Conservation (phyloP, 106 monocot species). For the Posidonia australis region DNA sequence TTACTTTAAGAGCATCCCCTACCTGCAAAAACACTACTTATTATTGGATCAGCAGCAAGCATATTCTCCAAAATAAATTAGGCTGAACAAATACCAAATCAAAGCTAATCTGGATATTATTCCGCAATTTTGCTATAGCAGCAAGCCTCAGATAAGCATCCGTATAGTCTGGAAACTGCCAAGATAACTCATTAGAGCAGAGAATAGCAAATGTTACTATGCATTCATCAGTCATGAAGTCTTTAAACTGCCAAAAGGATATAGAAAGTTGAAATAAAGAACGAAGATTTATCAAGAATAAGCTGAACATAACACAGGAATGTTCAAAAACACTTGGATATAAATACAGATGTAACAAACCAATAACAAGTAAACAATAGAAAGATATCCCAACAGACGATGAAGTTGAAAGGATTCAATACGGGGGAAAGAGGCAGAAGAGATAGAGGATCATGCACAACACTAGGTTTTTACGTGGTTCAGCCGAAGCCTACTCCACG, state of each 20-base stretch:
- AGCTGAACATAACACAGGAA: not conserved
- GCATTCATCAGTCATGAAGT: not conserved
- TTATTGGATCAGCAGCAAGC: not conserved
- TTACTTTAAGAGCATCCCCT: slow-evolving; percentile 77
- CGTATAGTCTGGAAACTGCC: slow-evolving; percentile 77
- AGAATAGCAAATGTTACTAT: not conserved
- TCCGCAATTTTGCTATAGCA: slow-evolving; percentile 68
- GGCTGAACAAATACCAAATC: slow-evolving; percentile 50
- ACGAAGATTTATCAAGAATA: not conserved
- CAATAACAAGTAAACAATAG: not conserved
- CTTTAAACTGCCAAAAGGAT: not conserved
- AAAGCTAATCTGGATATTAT: slow-evolving; percentile 74
- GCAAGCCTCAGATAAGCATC: slow-evolving; percentile 95
- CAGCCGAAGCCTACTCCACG: no score
- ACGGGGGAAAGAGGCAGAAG: no score
- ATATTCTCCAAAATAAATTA: slow-evolving; percentile 9
- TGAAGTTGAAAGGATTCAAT: no score
- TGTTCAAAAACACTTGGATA: not conserved
- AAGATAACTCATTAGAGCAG: slow-evolving; percentile 5
- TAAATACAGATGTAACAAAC: not conserved
- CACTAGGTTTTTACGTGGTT: no score
- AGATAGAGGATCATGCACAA: no score
- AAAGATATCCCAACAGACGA: not conserved
- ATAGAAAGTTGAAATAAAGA: not conserved
- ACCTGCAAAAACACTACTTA: slow-evolving; percentile 25